Evolutionary conservation across 164 flowering plant genomes (phyloP).

Genomic region (Aristolochia contorta): DNA sequence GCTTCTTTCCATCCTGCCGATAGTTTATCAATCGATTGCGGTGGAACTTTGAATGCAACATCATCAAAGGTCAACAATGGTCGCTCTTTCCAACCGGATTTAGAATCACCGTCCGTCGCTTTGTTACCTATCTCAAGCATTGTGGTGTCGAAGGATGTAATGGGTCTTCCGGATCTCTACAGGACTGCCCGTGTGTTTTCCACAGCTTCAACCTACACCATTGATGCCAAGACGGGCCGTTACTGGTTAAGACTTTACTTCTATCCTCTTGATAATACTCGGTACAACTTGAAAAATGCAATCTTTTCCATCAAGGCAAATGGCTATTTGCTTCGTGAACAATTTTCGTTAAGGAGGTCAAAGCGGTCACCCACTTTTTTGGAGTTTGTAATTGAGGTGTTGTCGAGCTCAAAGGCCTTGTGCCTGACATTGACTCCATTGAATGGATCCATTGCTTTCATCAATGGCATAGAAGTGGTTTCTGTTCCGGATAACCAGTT

Average conservation of each 20-base stretch:
- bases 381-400: conserved; percentile 31
- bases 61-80: conserved; percentile 13
- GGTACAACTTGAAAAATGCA: conserved; percentile 25
- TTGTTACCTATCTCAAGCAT: conserved; percentile 21
- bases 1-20: conserved; percentile 25
- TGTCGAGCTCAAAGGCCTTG: conserved; percentile 13
- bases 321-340: conserved; percentile 23
- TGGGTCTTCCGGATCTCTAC: conserved; percentile 11
- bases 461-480: conserved; percentile 42
- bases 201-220: conserved; percentile 19
- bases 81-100: conserved; percentile 28
- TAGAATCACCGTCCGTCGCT: conserved; percentile 10
- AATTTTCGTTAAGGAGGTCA: conserved; percentile 21
- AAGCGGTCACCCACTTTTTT: conserved; percentile 7
- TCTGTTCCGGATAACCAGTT: conserved; percentile 27
- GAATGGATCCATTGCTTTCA: conserved; percentile 32
- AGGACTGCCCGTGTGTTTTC: conserved; percentile 30
- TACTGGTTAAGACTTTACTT: conserved; percentile 46
- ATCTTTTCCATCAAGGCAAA: conserved; percentile 29
- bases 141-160: conserved; percentile 14
- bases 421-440: conserved; percentile 22
- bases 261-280: conserved; percentile 18
- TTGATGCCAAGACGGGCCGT: conserved; percentile 21
- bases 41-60: conserved; percentile 17
- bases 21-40: conserved; percentile 28